A percentile compares a stretch with the other conserved stretches of the same genome.
Evolutionary conservation across 2,329 filamentous ascomycete genomes (phyloP).

Genomic region (Penicillium sp.): DNA sequence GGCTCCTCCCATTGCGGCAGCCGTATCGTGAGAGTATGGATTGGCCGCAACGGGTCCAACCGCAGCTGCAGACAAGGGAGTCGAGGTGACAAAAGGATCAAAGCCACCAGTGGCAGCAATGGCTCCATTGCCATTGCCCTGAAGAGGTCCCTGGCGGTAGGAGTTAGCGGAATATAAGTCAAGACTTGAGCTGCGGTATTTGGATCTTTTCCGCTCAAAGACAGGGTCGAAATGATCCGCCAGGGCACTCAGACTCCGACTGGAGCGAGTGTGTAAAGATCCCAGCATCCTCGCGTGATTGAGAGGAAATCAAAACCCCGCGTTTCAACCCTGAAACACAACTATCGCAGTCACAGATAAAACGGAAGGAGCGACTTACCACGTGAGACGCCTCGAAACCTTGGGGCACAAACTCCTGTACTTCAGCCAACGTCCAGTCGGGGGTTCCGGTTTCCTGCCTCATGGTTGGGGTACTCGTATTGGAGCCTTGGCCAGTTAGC

Average conservation of each 20-base stretch:
- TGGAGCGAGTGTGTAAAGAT: constrained; percentile 8
- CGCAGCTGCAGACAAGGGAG: constrained; percentile 50
- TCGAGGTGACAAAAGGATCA: constrained; percentile 60
- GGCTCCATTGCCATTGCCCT: constrained; percentile 48
- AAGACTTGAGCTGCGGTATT: constrained; percentile 11
- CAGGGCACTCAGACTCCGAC: constrained; percentile 22
- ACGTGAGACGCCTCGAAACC: constrained; percentile 48
- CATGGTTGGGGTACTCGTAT: constrained; percentile 37
- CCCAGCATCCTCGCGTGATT: constrained; percentile 1
- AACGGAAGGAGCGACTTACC: constrained; percentile 38
- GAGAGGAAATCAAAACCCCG: background rate
- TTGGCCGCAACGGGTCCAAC: constrained; percentile 55
- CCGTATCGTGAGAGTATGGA: constrained; percentile 72
- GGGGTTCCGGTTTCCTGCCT: constrained; percentile 40
- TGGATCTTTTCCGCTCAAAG: background rate
- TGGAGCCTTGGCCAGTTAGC: constrained; percentile 37
- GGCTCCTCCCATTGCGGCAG: constrained; percentile 52
- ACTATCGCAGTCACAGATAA: background rate
- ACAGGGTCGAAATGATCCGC: constrained; percentile 21
- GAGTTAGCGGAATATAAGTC: constrained; percentile 16
- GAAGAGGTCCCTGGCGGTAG: constrained; percentile 30
- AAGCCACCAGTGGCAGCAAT: constrained; percentile 51
- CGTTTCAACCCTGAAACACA: background rate
- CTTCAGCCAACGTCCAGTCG: constrained; percentile 45
- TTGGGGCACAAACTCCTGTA: constrained; percentile 53